These are phyloP conservation scores for Aspergillus kassunensis DNA, from an alignment of 495 filamentous ascomycete species.

Conservation along the genomic window DNA sequence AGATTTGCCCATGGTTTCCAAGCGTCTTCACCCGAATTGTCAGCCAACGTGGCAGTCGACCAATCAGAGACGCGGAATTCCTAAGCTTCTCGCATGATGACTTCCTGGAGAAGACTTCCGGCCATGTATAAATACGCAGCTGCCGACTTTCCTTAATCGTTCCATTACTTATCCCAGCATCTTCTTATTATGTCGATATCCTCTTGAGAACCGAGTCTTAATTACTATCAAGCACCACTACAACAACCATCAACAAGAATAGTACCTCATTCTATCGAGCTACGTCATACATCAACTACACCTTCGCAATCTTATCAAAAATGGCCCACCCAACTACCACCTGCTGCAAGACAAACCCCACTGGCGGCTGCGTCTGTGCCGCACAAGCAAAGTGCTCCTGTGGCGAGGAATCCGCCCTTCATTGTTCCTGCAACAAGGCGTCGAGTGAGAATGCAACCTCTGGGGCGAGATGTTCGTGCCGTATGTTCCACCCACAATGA, in stretches of 20 bases:
- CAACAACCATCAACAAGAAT: too few relatives aligned
- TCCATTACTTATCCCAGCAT: too few relatives aligned
- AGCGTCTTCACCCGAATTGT: too few relatives aligned
- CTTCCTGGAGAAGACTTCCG: slow-evolving; percentile 13
- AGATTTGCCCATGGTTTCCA: too few relatives aligned
- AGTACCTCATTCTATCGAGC: background rate
- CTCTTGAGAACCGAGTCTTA: too few relatives aligned
- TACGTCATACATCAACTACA: slow-evolving; percentile 5
- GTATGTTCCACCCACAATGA: slow-evolving; percentile 49
- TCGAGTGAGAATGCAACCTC: slow-evolving; percentile 65
- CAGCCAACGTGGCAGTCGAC: background rate
- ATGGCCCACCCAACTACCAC: slow-evolving; percentile 54
- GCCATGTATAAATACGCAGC: slow-evolving; percentile 28
- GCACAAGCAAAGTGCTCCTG: slow-evolving; percentile 76
- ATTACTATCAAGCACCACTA: too few relatives aligned
- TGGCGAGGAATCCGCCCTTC: slow-evolving; percentile 76
- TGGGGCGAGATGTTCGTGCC: slow-evolving; percentile 82
- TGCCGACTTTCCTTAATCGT: too few relatives aligned
- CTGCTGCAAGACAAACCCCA: slow-evolving; percentile 58
- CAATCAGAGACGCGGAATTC: slow-evolving; percentile 29
- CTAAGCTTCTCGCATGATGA: slow-evolving; percentile 19
- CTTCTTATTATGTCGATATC: too few relatives aligned
- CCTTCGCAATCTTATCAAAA: slow-evolving; percentile 16
- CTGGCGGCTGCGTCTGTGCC: slow-evolving; percentile 55
- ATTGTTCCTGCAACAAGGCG: slow-evolving; percentile 82